Base-by-base conservation (phyloP, 2,329 filamentous ascomycete genomes). In the Aplosporella prunicola region DNA sequence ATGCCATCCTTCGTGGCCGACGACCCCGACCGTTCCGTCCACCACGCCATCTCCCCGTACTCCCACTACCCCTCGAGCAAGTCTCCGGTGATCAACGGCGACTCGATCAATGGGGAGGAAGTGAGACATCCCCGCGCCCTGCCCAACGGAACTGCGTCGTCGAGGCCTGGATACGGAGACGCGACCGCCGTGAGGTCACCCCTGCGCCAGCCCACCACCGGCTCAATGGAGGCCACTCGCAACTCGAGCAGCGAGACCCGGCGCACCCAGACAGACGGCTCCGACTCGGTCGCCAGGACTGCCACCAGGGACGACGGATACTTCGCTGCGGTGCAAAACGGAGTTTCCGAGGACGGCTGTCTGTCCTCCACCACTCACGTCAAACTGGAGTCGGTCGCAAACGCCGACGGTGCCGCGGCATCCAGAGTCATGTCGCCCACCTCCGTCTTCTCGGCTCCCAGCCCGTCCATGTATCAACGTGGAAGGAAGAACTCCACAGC, bases 1-100 rank as follows among this genome's bases (percentile, higher is more conserved):
- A 73, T 73, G 70, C 67, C 69, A 56, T 64, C 64, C 47, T 61
- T 68, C 55, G 54, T 67, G 53, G 57, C 63, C 52, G 65, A 67
- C 52, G 56, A 65, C 46, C 56, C 50, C 51, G 60, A 52, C 54
- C 58, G 55, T 51, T 51, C 57, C 44, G 53, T 55, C 39, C 56
- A 34, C 37, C 18, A 24, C 14, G 20, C 13, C 18, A 8, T 8
- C 22, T 22, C 20, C 31, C 23, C 36, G 16, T 32, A 39, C 29
- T 18, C 18, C 35, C 27, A 14, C 13, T 38, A 31, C 16, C 9
- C 35, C 20, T 24, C 33, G 32, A 14, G 42, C 47, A 32, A 43
- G 48, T 44, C 43, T 32, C 30, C 42, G 18, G 48, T 45, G 34
- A 49, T 53, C 45, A 63, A 60, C 47, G 57, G 57, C 41, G 50